phyloP scores from a whole-genome alignment of 805 yeast species.

The Yarrowia keelungensis region DNA sequence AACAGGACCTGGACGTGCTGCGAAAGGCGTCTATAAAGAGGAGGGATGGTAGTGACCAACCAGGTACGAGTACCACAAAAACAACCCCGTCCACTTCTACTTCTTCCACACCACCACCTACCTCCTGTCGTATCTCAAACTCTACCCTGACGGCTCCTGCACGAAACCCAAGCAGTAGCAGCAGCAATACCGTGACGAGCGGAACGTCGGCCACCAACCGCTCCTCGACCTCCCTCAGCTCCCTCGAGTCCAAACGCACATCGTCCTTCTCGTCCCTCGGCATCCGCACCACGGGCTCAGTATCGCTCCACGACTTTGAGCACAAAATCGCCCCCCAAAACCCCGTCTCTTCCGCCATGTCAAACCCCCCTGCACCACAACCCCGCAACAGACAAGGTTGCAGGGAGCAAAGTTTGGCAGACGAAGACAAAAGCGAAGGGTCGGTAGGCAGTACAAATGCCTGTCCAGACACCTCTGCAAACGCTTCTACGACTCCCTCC shows the following conservation, averaged over 20 bases:
- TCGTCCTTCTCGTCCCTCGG: neutral
- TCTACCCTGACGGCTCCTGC: constrained; percentile 4
- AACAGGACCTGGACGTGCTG: constrained; percentile 36
- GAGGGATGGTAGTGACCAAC: neutral
- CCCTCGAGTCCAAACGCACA: neutral
- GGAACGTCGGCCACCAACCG: neutral
- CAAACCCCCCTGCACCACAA: constrained; percentile 4
- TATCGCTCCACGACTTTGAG: constrained; percentile 28
- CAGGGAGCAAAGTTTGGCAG: constrained; percentile 9
- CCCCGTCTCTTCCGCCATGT: neutral
- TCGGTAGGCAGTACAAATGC: neutral
- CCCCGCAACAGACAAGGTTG: constrained; percentile 22
- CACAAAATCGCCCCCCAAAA: neutral
- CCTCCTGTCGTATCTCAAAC: constrained; percentile 4
- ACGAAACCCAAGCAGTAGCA: neutral
- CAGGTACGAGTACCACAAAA: no score
- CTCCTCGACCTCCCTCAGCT: neutral
- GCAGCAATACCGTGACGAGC: neutral
- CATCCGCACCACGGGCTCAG: neutral
- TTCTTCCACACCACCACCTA: neutral
- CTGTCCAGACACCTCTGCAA: neutral
- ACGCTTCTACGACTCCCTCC: neutral
- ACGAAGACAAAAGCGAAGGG: neutral
- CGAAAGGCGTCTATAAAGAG: constrained; percentile 23
- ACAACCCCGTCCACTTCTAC: no score